Percentiles rank a stretch among this genome's conserved stretches.
Conservation (phyloP, 192 early-diverging fungal genomes). For the Thamnidium elegans region DNA sequence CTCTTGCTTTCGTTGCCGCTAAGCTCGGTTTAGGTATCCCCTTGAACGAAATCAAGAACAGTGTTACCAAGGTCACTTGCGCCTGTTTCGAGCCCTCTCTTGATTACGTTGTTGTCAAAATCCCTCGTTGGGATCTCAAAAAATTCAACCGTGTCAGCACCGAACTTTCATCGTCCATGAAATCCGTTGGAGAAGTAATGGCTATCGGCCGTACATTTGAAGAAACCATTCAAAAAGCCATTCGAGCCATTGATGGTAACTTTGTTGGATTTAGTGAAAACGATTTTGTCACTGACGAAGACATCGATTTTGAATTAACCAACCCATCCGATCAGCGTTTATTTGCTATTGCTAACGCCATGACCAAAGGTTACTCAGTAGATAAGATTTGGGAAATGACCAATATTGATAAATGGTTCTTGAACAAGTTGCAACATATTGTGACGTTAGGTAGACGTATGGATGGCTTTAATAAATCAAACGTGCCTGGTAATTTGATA, state of each 20-base stretch:
- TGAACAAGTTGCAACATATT: slow-evolving; percentile 90
- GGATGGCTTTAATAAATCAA: slow-evolving; percentile 53
- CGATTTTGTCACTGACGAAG: slow-evolving; percentile 53
- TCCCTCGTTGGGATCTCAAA: slow-evolving; percentile 89
- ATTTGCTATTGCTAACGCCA: slow-evolving; percentile 95
- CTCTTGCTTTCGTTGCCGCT: slow-evolving; percentile 96
- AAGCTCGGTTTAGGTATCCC: slow-evolving; percentile 93
- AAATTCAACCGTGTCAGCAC: slow-evolving; percentile 95
- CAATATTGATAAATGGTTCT: slow-evolving; percentile 96
- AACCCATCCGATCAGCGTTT: slow-evolving; percentile 93
- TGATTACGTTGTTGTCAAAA: slow-evolving; percentile 88
- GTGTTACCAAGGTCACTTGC: slow-evolving; percentile 91
- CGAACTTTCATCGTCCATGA: slow-evolving; percentile 91
- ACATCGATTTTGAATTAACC: slow-evolving; percentile 84
- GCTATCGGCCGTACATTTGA: slow-evolving; percentile 95
- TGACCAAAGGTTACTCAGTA: slow-evolving; percentile 90
- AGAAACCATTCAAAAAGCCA: slow-evolving; percentile 97
- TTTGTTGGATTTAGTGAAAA: slow-evolving; percentile 81
- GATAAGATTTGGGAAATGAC: slow-evolving; percentile 90
- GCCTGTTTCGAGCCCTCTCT: slow-evolving; percentile 97
- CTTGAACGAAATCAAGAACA: slow-evolving; percentile 91
- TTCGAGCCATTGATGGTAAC: slow-evolving; percentile 83
- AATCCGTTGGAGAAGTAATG: slow-evolving; percentile 98
- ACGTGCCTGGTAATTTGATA: slow-evolving; percentile 57
- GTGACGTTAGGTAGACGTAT: slow-evolving; percentile 76